Percentiles rank a stretch among this genome's conserved stretches.
These are phyloP conservation scores for Sporothrix globosa DNA, from an alignment of 2,329 filamentous ascomycete species.

Conservation along the genomic window DNA sequence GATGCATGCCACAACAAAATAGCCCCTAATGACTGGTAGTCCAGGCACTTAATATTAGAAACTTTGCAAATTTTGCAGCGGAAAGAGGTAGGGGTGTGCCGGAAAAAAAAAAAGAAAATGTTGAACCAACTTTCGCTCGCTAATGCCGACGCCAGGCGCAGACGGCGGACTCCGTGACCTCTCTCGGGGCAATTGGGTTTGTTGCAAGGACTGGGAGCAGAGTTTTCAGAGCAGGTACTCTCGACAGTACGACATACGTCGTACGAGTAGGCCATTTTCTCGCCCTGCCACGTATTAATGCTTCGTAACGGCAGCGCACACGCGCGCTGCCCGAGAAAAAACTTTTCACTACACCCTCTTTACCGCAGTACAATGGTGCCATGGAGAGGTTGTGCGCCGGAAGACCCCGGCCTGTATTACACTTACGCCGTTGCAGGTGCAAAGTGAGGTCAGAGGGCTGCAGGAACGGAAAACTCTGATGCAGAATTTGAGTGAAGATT, in stretches of 20 bases:
- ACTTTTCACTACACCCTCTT: constrained; percentile 20
- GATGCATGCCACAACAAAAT: background rate
- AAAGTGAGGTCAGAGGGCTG: background rate
- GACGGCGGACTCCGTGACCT: constrained; percentile 9
- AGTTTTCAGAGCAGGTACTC: background rate
- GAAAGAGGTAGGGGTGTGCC: background rate
- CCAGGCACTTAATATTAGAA: too few species aligned
- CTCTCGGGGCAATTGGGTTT: background rate
- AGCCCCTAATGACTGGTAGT: too few species aligned
- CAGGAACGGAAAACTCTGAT: constrained; percentile 25
- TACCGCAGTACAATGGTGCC: background rate
- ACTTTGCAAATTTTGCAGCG: too few species aligned
- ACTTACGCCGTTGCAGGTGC: background rate
- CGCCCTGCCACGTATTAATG: too few species aligned
- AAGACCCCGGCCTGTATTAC: background rate
- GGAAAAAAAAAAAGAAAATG: background rate
- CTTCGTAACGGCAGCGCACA: background rate
- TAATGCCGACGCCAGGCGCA: constrained; percentile 26
- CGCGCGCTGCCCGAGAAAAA: constrained; percentile 18
- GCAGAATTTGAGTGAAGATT: background rate
- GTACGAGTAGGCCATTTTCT: background rate
- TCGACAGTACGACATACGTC: too few species aligned
- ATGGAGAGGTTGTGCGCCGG: background rate
- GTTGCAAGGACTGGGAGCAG: background rate
- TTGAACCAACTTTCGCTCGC: constrained; percentile 1